Evolutionary conservation across 106 monocot genomes (phyloP).

Genomic region (Hemerocallis citrina): DNA sequence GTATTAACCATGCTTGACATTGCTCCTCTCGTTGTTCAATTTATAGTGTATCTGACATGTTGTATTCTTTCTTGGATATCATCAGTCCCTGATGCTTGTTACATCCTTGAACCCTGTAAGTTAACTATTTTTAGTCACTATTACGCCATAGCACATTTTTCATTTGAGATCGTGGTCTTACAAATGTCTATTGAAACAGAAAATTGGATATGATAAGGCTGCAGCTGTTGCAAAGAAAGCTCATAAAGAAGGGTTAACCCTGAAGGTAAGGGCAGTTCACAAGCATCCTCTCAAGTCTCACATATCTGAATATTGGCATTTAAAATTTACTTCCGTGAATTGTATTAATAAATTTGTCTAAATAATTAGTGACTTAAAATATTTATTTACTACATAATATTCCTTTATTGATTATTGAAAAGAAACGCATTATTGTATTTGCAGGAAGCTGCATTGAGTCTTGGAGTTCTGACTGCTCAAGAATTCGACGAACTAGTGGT

Average conservation of each 20-base stretch:
- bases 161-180: neutral
- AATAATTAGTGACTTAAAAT: neutral
- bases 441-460: slow-evolving; percentile 38
- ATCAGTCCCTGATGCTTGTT: slow-evolving; percentile 92
- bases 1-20: neutral
- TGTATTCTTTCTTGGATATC: neutral
- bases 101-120: slow-evolving; percentile 96
- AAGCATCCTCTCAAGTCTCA: too few relatives aligned
- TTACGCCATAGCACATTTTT: neutral
- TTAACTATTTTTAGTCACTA: neutral
- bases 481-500: slow-evolving; percentile 47
- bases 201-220: slow-evolving; percentile 98
- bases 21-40: neutral
- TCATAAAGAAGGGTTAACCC: slow-evolving; percentile 83
- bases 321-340: neutral
- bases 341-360: neutral
- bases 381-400: neutral
- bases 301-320: too few relatives aligned
- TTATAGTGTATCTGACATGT: neutral
- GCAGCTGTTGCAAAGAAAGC: slow-evolving; percentile 98
- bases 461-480: slow-evolving; percentile 29
- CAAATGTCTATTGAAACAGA: slow-evolving; percentile 32
- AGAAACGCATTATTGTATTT: neutral
- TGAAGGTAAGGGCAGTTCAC: slow-evolving; percentile 52
- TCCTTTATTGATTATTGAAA: too few relatives aligned